Base-by-base conservation (phyloP, 2,329 filamentous ascomycete genomes). In the Calonectria montana region DNA sequence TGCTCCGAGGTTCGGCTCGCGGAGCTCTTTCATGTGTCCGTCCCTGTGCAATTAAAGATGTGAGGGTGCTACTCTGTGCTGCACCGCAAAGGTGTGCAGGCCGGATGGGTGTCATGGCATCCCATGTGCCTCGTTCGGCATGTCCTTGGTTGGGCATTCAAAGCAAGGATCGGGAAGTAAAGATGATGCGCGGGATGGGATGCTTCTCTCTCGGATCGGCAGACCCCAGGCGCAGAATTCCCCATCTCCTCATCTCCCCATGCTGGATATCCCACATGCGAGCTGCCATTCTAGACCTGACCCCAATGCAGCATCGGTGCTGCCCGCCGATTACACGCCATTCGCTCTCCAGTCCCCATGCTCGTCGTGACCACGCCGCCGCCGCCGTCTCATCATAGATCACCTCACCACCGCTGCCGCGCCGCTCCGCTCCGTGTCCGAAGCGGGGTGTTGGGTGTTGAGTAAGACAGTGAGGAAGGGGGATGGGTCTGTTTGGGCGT, bases 271-370 rank as follows among this genome's bases (percentile, higher is more conserved):
- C 61, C 67, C 67, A 70, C 67, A 70, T 62, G 62, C 67, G 43
- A 27, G 61, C 39, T 62, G 43, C 63, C 62, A 55, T 53, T 62
- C 67, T 43, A 65, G 67, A 27, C 62, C 62, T 70, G 53, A 21
- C 53, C 45, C 62, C 62, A 21, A 70, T 70, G 68, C 62, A 70
- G 68, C 29, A 29, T 70, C 63, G 68, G 62, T 70, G 62, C 68
- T 66, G 68, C 16, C 63, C 68, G 67, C 67, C 61, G 67, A 50
- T 69, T 65, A 69, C 67, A 65, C 67, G 67, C 67, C 67, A 69
- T 69, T 69, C 67, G 63, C 68, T 68, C 43, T 16, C 9, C 15
- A 57, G 31, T 48, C 21, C 25, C 23, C 45, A 50, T 21, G 39
- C 50, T n/a, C 48, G 16, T n/a, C 48, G 16, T 61, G 13, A 10